A percentile compares a stretch with the other conserved stretches of the same genome.
Evolutionary conservation across 2,329 filamentous ascomycete species (phyloP).

Genomic region (Sodiomyces alkalinus): DNA sequence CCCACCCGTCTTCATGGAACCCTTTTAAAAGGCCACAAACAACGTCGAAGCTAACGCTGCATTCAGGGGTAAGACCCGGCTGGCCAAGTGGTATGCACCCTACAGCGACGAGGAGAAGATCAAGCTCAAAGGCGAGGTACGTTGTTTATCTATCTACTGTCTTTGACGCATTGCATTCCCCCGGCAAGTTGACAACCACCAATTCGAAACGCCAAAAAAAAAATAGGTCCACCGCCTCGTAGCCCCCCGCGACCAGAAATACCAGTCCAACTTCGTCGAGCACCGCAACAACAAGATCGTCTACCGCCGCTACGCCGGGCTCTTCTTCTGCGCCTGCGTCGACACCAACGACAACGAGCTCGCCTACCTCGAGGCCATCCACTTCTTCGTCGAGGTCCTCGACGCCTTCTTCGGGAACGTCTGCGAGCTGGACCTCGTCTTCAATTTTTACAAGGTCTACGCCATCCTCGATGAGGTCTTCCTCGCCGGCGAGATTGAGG

Average conservation of each 20-base stretch:
- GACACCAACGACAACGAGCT: constrained; percentile 98
- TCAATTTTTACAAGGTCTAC: constrained; percentile 81
- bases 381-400: constrained; percentile 98
- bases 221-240: constrained; percentile 87
- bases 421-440: constrained; percentile 86
- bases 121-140: constrained; percentile 91
- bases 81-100: constrained; percentile 97
- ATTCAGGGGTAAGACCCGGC: constrained; percentile 82
- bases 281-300: constrained; percentile 90
- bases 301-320: constrained; percentile 89
- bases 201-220: not conserved
- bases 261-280: constrained; percentile 99
- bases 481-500: constrained; percentile 91
- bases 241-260: constrained; percentile 94
- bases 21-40: too few species aligned
- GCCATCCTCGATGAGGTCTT: constrained; percentile 98
- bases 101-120: constrained; percentile 99
- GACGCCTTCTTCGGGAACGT: constrained; percentile 99
- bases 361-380: constrained; percentile 90
- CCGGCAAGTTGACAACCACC: not conserved
- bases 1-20: too few species aligned
- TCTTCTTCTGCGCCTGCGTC: constrained; percentile 99
- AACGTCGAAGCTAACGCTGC: constrained; percentile 4
- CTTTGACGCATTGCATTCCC: not conserved
- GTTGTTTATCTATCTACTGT: constrained; percentile 11